A percentile compares a stretch with the other conserved stretches of the same genome.
phyloP scores from a whole-genome alignment of 2,329 filamentous ascomycete genomes.

The Aschersonia sp. region DNA sequence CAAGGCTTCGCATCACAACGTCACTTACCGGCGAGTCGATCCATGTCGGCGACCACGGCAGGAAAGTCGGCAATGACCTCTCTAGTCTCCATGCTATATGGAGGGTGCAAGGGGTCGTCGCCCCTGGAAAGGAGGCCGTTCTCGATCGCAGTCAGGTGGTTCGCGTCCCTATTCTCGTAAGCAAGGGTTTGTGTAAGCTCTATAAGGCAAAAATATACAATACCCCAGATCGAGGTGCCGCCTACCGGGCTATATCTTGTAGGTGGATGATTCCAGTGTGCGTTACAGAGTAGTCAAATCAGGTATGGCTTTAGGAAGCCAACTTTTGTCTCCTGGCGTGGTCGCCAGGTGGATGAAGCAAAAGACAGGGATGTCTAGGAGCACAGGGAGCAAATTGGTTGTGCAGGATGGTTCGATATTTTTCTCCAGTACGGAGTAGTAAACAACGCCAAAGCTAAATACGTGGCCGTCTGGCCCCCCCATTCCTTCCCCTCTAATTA shows the following conservation, averaged over 20 bases:
- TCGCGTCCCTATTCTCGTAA: neutral
- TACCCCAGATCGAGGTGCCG: neutral
- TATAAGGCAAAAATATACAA: neutral
- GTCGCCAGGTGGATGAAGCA: too few species aligned
- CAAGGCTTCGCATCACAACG: neutral
- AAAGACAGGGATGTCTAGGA: too few species aligned
- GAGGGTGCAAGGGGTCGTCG: neutral
- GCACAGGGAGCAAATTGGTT: too few species aligned
- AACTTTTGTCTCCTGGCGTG: too few species aligned
- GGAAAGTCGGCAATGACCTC: neutral
- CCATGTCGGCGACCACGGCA: neutral
- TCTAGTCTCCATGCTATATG: neutral
- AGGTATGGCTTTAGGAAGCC: too few species aligned
- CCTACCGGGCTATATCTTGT: neutral
- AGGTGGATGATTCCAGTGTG: too few species aligned
- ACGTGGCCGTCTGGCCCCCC: too few species aligned
- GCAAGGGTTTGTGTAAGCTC: neutral
- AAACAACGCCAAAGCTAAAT: too few species aligned
- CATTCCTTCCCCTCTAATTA: too few species aligned
- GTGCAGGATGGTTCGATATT: too few species aligned
- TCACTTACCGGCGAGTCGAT: neutral
- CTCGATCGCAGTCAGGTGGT: neutral
- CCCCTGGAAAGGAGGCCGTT: neutral
- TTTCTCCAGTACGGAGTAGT: too few species aligned
- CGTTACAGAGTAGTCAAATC: too few species aligned